Evolutionary conservation across 176 grass and related monocot species (phyloP).

Genomic region (Oryza meyeriana): DNA sequence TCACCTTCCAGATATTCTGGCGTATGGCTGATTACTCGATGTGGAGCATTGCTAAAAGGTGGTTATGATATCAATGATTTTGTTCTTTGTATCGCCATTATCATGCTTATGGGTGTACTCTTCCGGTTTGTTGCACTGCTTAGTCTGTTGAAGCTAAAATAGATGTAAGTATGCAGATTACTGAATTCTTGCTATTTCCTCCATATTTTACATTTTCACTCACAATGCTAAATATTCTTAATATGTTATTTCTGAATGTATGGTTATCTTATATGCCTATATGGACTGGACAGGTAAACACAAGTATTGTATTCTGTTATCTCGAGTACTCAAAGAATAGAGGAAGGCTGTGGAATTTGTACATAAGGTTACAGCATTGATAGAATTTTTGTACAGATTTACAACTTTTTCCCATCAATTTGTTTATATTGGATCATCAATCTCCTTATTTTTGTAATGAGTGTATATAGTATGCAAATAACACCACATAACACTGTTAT

Average conservation of each 20-base stretch:
- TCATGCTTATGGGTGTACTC: conserved; percentile 61
- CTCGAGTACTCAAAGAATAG: neutral
- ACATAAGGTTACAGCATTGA: neutral
- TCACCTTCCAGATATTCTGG: conserved; percentile 54
- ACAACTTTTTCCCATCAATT: neutral
- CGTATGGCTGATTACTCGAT: conserved; percentile 67
- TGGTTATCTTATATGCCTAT: neutral
- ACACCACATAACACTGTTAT: neutral
- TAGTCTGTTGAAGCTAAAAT: conserved; percentile 56
- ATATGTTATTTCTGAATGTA: conserved; percentile 7
- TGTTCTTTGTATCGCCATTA: conserved; percentile 51
- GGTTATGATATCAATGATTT: conserved; percentile 50
- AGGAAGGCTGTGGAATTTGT: neutral
- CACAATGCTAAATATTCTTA: neutral
- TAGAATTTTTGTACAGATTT: conserved; percentile 25
- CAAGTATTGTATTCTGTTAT: neutral
- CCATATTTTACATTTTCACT: neutral
- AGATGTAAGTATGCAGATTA: conserved; percentile 22
- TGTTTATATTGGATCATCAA: neutral
- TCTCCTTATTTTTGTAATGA: neutral
- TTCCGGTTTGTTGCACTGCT: conserved; percentile 56
- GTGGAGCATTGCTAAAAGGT: conserved; percentile 40
- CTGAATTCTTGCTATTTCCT: neutral
- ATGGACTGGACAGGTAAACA: neutral
- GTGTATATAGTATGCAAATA: neutral